phyloP scores from a whole-genome alignment of 371 early-diverging fungal species.

The Mortierella sp. region DNA sequence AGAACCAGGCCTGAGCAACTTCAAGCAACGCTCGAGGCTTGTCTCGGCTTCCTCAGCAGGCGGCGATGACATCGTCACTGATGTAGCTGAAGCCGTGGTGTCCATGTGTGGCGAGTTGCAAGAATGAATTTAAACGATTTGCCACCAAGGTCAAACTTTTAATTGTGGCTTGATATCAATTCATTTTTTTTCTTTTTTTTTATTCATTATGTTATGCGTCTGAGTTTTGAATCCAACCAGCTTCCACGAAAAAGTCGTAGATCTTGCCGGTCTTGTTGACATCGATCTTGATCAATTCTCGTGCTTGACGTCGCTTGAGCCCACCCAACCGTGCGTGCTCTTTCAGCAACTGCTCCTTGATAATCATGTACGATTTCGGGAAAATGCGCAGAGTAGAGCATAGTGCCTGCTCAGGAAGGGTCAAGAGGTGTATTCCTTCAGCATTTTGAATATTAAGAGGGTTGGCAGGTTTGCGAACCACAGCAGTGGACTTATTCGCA shows the following conservation, averaged over 20 bases:
- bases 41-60: background rate
- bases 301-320: conserved; percentile 80
- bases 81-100: background rate
- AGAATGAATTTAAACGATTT: conserved; percentile 4
- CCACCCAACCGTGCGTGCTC: conserved; percentile 84
- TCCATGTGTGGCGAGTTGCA: conserved; percentile 3
- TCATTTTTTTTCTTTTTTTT: background rate
- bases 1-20: conserved; percentile 35
- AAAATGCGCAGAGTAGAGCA: conserved; percentile 88
- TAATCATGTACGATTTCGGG: conserved; percentile 88
- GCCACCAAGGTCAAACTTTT: background rate
- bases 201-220: conserved; percentile 34
- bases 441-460: conserved; percentile 84
- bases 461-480: conserved; percentile 60
- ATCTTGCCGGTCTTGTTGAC: conserved; percentile 87
- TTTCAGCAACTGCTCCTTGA: conserved; percentile 89
- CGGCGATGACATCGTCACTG: background rate
- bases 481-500: conserved; percentile 27
- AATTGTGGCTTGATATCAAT: background rate
- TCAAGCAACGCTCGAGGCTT: conserved; percentile 25
- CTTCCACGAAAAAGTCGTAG: conserved; percentile 91
- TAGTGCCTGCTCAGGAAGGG: conserved; percentile 81
- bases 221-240: conserved; percentile 84
- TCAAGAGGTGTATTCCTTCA: conserved; percentile 90
- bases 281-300: conserved; percentile 89